A percentile compares a stretch with the other conserved stretches of the same genome.
phyloP scores from a whole-genome alignment of 2,329 filamentous ascomycete genomes.

The Beauveria australis region DNA sequence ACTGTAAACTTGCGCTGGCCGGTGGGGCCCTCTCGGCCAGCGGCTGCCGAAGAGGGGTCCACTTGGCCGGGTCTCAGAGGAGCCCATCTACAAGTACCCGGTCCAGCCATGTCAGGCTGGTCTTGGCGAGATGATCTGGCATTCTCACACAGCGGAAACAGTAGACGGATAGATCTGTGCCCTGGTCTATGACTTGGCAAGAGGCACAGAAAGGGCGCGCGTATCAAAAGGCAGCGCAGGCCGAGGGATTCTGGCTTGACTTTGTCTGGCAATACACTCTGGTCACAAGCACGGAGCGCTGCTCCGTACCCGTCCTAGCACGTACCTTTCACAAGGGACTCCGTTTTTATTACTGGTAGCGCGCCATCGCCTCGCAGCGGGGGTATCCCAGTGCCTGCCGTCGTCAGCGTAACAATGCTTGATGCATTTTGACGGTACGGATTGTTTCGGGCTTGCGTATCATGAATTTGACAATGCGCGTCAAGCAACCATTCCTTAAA shows the following conservation, averaged over 20 bases:
- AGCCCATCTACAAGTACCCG: not conserved
- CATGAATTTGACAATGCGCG: no score
- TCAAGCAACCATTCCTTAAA: no score
- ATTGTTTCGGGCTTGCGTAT: no score
- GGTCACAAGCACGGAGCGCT: not conserved
- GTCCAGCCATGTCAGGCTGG: not conserved
- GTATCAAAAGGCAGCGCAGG: not conserved
- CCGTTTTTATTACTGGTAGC: not conserved
- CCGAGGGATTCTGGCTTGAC: not conserved
- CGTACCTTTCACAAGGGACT: no score
- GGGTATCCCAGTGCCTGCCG: not conserved
- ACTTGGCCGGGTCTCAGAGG: not conserved
- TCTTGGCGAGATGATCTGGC: not conserved
- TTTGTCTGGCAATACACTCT: not conserved
- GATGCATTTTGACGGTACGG: no score
- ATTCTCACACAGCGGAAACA: not conserved
- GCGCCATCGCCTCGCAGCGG: not conserved
- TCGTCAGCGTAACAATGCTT: not conserved
- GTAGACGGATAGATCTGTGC: not conserved
- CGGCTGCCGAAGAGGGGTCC: constrained; percentile 3
- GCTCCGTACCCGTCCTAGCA: no score
- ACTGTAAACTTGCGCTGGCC: not conserved
- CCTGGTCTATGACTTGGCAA: not conserved
- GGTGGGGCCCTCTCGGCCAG: constrained; percentile 1
- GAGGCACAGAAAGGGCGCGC: no score